Evolutionary conservation across 202 grass and related monocot genomes (phyloP).

Genomic region (Panicum hallii): DNA sequence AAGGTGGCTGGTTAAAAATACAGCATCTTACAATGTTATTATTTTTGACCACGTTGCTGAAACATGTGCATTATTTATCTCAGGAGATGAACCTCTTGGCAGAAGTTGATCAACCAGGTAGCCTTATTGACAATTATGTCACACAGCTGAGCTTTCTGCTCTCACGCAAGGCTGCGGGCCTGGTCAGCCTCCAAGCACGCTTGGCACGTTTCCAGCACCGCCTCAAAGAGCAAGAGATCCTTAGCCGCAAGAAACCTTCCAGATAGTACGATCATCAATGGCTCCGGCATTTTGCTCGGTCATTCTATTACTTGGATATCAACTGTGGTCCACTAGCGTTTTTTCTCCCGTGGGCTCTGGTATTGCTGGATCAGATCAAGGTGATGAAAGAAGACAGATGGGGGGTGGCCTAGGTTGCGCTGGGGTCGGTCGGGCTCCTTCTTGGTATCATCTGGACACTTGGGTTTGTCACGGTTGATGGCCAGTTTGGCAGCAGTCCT

Average conservation of each 20-base stretch:
- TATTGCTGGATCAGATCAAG: slow-evolving; percentile 31
- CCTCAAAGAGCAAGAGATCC: slow-evolving; percentile 98
- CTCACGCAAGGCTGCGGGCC: slow-evolving; percentile 83
- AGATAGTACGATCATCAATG: slow-evolving; percentile 41
- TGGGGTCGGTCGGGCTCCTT: not conserved
- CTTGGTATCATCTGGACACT: slow-evolving; percentile 25
- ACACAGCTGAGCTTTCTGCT: slow-evolving; percentile 88
- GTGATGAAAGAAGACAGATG: slow-evolving; percentile 22
- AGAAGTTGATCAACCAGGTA: slow-evolving; percentile 96
- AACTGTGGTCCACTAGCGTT: not conserved
- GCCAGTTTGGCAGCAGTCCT: slow-evolving; percentile 46
- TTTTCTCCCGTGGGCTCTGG: not conserved
- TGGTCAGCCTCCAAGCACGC: slow-evolving; percentile 93
- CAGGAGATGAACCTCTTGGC: slow-evolving; percentile 99
- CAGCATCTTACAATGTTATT: not conserved
- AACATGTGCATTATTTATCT: slow-evolving; percentile 29
- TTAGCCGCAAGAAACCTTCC: slow-evolving; percentile 82
- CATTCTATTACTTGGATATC: slow-evolving; percentile 17
- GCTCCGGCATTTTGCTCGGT: not conserved
- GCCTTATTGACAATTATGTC: slow-evolving; percentile 93
- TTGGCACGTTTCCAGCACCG: slow-evolving; percentile 88
- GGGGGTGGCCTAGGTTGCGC: not conserved
- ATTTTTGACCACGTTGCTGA: slow-evolving; percentile 25
- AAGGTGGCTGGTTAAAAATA: slow-evolving; percentile 1
- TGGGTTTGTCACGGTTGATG: slow-evolving; percentile 43